Base-by-base conservation (phyloP, 495 filamentous ascomycete species). In the Daldinia concentrica region DNA sequence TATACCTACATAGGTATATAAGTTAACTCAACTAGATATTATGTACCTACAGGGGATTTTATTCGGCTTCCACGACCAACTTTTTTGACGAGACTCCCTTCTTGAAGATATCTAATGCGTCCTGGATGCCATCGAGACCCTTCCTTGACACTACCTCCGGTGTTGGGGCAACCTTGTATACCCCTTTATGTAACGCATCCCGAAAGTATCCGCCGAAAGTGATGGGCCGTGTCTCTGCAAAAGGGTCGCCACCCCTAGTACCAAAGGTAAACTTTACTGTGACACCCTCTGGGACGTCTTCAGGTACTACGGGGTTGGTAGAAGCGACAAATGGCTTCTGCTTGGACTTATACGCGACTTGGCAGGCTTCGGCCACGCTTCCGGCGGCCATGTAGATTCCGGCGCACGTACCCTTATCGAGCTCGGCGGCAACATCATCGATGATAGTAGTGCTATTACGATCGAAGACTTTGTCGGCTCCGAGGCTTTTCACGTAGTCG, bases 391-490 rank as follows among this genome's bases (percentile, higher is more conserved):
- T 45, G 6, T 45, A 45, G 6, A 45, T 45, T 19, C 41, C 41
- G n/a, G 4, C 65, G 52, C 65, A 75, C 15, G 30, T 27, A 6
- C 69, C 73, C 39, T 75, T 68, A 56, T 73, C 73, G 27, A 75
- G 66, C 66, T 75, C 73, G 8, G 62, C 66, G 26, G 26, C 69
- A 26, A 83, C 65, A 3, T 78, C 70, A 29, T 76, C 60, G 29
- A 75, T 70, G 6, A 80, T 69, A 54, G 67, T 58, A 12, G 74
- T 43, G 24, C 74, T 64, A 4, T 81, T 82, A 73, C 91, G 84
- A 1, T 82, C 82, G 43, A 86, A 83, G 72, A 82, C 85, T 30
- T 79, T 54, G n/a, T 48, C 76, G 4, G 89, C 89, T 3, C 90
- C 88, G 0, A 89, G 80, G 0, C 51, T 62, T 66, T 82, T 84